phyloP scores from a whole-genome alignment of 2,329 filamentous ascomycete genomes.

The Amauroascus verrucosus region DNA sequence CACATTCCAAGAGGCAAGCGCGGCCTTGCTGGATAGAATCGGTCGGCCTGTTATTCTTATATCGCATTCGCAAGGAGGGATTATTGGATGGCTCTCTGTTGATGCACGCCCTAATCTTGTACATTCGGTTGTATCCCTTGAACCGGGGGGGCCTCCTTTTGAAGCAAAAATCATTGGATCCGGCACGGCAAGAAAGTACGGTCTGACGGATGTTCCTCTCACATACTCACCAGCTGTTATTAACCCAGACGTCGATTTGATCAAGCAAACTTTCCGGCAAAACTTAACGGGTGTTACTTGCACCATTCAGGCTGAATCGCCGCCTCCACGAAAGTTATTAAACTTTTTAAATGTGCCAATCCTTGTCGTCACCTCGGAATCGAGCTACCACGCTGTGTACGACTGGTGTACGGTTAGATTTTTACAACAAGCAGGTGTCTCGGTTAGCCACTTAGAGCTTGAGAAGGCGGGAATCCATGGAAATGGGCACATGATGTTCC shows the following conservation, averaged over 20 bases:
- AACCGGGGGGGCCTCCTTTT: constrained; percentile 47
- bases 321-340: constrained; percentile 36
- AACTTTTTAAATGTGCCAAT: constrained; percentile 43
- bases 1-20: constrained; percentile 30
- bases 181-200: constrained; percentile 31
- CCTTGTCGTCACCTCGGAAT: constrained; percentile 43
- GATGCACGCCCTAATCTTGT: constrained; percentile 43
- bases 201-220: constrained; percentile 40
- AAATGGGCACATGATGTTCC: constrained; percentile 44
- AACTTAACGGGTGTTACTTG: constrained; percentile 20
- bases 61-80: constrained; percentile 43
- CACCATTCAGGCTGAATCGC: constrained; percentile 28
- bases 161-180: constrained; percentile 31
- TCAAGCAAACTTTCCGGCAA: constrained; percentile 17
- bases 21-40: constrained; percentile 22
- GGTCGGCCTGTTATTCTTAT: constrained; percentile 26
- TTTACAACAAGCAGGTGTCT: constrained; percentile 44
- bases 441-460: constrained; percentile 38
- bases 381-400: constrained; percentile 45
- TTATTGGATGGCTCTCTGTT: constrained; percentile 37
- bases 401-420: constrained; percentile 48
- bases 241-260: constrained; percentile 29
- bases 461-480: constrained; percentile 39
- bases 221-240: constrained; percentile 38
- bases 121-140: constrained; percentile 42